Conservation (phyloP, 768 basidiomycete genomes). For the Russula emetica region DNA sequence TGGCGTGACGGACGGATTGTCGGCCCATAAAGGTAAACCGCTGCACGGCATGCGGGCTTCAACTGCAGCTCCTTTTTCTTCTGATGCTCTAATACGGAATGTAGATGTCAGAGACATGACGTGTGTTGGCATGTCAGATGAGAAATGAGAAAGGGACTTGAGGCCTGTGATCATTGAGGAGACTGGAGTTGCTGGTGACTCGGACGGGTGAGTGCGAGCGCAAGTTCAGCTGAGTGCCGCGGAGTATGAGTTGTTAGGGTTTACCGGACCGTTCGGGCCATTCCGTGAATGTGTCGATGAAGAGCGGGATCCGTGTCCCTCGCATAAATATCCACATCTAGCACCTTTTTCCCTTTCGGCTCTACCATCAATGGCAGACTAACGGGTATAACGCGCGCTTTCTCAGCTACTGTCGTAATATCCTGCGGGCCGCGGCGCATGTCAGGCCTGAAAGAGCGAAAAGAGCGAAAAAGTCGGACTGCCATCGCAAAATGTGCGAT, state of each 20-base stretch:
- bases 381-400: too few relatives aligned
- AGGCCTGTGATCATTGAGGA: neutral
- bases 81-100: too few relatives aligned
- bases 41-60: neutral
- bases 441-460: neutral
- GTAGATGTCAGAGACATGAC: too few relatives aligned
- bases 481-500: constrained; percentile 16
- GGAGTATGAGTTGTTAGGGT: neutral
- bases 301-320: constrained; percentile 8
- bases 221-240: neutral
- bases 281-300: neutral
- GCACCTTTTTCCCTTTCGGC: too few relatives aligned
- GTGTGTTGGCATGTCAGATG: too few relatives aligned
- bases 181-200: neutral
- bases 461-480: constrained; percentile 12
- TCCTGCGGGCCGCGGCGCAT: neutral
- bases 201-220: too few relatives aligned
- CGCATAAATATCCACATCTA: constrained; percentile 2
- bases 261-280: neutral
- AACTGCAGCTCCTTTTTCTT: neutral
- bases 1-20: neutral
- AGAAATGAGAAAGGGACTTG: too few relatives aligned
- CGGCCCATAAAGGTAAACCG: neutral
- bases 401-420: neutral
- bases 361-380: too few relatives aligned